Base-by-base conservation (phyloP, 1,139 yeast species). In the Yamadazyma jaroonii region DNA sequence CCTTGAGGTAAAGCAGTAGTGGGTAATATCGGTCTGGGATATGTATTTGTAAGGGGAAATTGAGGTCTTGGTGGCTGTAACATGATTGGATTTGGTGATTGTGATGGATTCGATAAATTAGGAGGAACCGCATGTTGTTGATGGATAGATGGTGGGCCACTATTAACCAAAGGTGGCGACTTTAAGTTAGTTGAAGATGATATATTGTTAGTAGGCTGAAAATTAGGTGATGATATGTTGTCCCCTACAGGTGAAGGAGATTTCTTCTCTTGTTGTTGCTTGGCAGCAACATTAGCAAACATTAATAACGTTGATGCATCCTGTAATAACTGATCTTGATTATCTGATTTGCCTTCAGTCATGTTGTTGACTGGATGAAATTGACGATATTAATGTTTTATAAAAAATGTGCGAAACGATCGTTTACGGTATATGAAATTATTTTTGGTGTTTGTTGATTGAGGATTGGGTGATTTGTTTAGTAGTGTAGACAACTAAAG, bases 271-370 rank as follows among this genome's bases (percentile, higher is more conserved):
- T 65, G 68, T 39, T 64, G 72, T 34, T 67, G 72, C 42, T 68
- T 54, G 9, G 79, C 76, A 10, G 79, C 80, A 24, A 72, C 74
- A 46, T 72, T 77, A 21, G 84, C 82, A 56, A 80, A 78, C 83
- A 78, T 74, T 42, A 79, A 61, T 37, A 80, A 60, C 14, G 84
- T 76, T n/a, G 84, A 77, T 2, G 86, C 85, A 60, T 79, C 84
- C 48, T 47, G 50, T 13, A 48, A 41, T 17, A 48, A 45, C 37
- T 47, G 50, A 31, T 46, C 47, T 31, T 43, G 34, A n/a, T 32
- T 25, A 9, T 21, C 13, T 10, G 21, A 9, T 13, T 25, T n/a
- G 12, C 21, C 20, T 5, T 24, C 33, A 25, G 33, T 29, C 33
- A 29, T 34, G 28, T 25, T 25, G 29, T 21, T 22, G 13, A 7